Evolutionary conservation across 192 early-diverging fungal genomes (phyloP).

Genomic region (Chytriomyces sp.): DNA sequence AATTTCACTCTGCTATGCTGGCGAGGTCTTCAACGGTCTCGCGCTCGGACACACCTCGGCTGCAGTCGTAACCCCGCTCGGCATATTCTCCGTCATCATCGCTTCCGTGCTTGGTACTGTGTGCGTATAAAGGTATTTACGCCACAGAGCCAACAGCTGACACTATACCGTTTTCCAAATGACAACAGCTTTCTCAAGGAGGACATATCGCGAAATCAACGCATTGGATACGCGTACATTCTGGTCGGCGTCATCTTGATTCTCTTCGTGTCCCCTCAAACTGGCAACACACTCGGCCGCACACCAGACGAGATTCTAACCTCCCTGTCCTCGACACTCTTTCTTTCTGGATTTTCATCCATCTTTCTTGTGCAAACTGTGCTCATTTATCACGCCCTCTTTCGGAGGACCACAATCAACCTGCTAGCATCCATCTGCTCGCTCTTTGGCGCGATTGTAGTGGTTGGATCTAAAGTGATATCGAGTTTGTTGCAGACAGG

Average conservation of each 20-base stretch:
- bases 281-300: neutral
- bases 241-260: slow-evolving; percentile 28
- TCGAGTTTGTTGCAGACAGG: slow-evolving; percentile 15
- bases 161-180: too few relatives aligned
- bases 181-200: slow-evolving; percentile 28
- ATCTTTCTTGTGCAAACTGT: slow-evolving; percentile 26
- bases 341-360: slow-evolving; percentile 17
- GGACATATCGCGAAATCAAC: slow-evolving; percentile 9
- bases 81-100: slow-evolving; percentile 35
- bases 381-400: slow-evolving; percentile 22
- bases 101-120: slow-evolving; percentile 17
- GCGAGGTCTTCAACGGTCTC: slow-evolving; percentile 34
- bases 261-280: slow-evolving; percentile 30
- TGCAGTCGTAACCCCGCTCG: slow-evolving; percentile 40
- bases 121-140: neutral
- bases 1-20: slow-evolving; percentile 30
- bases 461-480: slow-evolving; percentile 33
- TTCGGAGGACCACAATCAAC: slow-evolving; percentile 11
- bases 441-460: slow-evolving; percentile 37
- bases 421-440: slow-evolving; percentile 27
- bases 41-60: slow-evolving; percentile 35
- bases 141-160: neutral
- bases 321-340: neutral
- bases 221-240: slow-evolving; percentile 29
- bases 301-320: slow-evolving; percentile 27